phyloP scores from a whole-genome alignment of 163 green algal genomes.

The Volvox carteri region DNA sequence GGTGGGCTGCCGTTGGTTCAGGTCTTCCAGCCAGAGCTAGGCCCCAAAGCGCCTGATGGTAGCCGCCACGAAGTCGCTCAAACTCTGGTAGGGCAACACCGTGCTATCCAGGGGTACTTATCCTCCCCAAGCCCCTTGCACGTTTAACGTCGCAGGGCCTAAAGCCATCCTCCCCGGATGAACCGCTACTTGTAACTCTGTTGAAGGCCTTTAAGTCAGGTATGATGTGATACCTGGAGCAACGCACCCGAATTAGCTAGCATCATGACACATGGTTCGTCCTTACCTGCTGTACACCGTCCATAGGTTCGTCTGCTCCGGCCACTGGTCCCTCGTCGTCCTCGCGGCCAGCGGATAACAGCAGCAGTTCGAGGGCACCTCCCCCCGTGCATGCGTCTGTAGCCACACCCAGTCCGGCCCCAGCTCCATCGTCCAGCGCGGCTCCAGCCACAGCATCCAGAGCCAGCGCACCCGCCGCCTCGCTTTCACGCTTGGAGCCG shows the following conservation, averaged over 20 bases:
- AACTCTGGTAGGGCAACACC: neutral
- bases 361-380: neutral
- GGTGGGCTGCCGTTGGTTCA: neutral
- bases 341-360: neutral
- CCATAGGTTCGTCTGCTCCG: too few species aligned
- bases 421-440: neutral
- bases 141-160: constrained; percentile 15
- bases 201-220: constrained; percentile 34
- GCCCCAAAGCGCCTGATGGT: neutral
- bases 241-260: too few species aligned
- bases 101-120: neutral
- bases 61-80: neutral
- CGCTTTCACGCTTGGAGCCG: constrained; percentile 12
- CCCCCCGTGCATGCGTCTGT: neutral
- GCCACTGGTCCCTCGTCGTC: too few species aligned
- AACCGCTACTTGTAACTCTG: constrained; percentile 41
- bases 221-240: too few species aligned
- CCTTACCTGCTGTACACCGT: too few species aligned
- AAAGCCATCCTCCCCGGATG: neutral
- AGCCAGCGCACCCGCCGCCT: neutral
- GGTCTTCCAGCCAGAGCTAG: constrained; percentile 51
- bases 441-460: neutral
- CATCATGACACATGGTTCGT: too few species aligned
- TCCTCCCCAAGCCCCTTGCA: neutral
- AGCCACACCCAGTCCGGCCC: neutral